Base-by-base conservation (phyloP, 2,329 filamentous ascomycete species). In the Sordariomycetes sp. region DNA sequence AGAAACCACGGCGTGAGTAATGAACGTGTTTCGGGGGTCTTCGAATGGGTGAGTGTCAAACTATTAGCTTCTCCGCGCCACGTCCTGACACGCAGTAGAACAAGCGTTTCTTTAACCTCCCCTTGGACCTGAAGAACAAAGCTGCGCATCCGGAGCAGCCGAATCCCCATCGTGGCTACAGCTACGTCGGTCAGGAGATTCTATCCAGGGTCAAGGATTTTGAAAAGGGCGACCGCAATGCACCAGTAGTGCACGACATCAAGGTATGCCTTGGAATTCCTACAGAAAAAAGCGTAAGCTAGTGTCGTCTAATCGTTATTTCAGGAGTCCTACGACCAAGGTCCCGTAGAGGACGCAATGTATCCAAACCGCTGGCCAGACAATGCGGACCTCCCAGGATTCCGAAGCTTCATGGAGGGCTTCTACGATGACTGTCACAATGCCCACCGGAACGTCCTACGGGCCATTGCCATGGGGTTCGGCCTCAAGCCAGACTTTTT, bases 211-310 rank as follows among this genome's bases (percentile, higher is more conserved):
- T 55, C 14, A 49, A 53, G 1, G 55, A 50, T 10, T 54, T 51
- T 32, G 42, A 51, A 20, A 50, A 51, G 18, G 48, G 46, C 21
- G 40, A 31, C 12, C 70, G 17, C 74, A 53, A 79, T 68, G 39
- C 72, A 55, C 33, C 63, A 70, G 45, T 79, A 52, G 46, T 81
- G 70, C 47, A 75, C 62, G 24, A 51, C 14, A 45, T 51, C 27
- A 51, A 51, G 42, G 44, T 46, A 11, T 21, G 12, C n/a, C 21
- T 24, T 8, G 8, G 21, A n/a, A n/a, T n/a, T n/a, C 14, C 18
- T 11, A 7, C 15, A 2, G 14, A n/a, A 12, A 14, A 11, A 30
- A 11, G 12, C 14, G 18, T 3, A 7, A 11, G 14, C 15, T 30
- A 17, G n/a, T n/a, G n/a, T n/a, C n/a, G 18, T 15, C 12, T n/a